Evolutionary conservation across 257 asterid species (phyloP).

Genomic region (Agastache rugosa): DNA sequence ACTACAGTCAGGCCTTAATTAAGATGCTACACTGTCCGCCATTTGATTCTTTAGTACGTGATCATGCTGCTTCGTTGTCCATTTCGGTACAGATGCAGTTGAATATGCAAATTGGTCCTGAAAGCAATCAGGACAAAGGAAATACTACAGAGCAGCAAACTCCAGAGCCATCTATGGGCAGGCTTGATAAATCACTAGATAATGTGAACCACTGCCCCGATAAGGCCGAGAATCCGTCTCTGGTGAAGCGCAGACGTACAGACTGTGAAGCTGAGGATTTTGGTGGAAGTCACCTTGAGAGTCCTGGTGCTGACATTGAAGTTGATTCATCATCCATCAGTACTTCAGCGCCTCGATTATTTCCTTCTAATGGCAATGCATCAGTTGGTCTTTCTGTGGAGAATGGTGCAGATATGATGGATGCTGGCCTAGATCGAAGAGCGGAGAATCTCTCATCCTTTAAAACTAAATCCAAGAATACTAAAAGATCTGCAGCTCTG

Average conservation of each 20-base stretch:
- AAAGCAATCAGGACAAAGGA: conserved; percentile 33
- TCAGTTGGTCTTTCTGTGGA: conserved; percentile 31
- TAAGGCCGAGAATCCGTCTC: conserved; percentile 34
- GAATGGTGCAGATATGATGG: conserved; percentile 37
- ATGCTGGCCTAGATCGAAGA: conserved; percentile 28
- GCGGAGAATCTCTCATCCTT: conserved; percentile 35
- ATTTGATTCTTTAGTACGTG: conserved; percentile 78
- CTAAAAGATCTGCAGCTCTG: conserved; percentile 26
- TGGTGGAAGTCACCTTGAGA: conserved; percentile 31
- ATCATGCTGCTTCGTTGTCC: conserved; percentile 79
- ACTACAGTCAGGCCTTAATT: conserved; percentile 74
- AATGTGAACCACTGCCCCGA: conserved; percentile 31
- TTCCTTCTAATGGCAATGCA: conserved; percentile 34
- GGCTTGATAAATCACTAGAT: conserved; percentile 31
- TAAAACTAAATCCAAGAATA: conserved; percentile 36
- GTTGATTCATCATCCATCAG: conserved; percentile 43
- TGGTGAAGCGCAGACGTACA: conserved; percentile 39
- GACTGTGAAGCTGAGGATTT: conserved; percentile 31
- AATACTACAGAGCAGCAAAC: conserved; percentile 38
- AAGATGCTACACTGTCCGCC: conserved; percentile 66
- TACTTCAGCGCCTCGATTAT: conserved; percentile 34
- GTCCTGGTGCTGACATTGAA: conserved; percentile 45
- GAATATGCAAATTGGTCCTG: conserved; percentile 53
- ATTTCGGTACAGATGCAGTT: conserved; percentile 75
- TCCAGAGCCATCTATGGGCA: conserved; percentile 33